A percentile compares a stretch with the other conserved stretches of the same genome.
phyloP scores from a whole-genome alignment of 805 yeast genomes.

The Starmerella sp. region DNA sequence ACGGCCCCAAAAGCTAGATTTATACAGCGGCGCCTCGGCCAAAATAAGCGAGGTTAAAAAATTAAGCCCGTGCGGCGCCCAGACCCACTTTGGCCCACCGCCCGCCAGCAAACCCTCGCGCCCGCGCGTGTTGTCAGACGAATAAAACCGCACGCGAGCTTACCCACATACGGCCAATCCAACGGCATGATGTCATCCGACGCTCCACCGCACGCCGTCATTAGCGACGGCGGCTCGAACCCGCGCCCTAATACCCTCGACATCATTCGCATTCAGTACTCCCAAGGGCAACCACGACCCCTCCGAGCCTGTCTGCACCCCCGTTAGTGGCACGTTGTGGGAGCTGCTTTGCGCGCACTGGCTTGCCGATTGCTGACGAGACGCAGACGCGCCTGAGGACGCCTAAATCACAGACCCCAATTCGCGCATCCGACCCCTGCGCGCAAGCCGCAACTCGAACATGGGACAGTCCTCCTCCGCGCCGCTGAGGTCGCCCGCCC shows the following conservation, averaged over 20 bases:
- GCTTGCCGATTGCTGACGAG: neutral
- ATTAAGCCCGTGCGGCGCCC: no score
- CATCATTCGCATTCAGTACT: neutral
- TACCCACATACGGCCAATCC: neutral
- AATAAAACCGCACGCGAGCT: no score
- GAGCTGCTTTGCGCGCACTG: no score
- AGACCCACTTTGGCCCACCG: no score
- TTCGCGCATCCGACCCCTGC: neutral
- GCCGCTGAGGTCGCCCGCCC: neutral
- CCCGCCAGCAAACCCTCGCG: no score
- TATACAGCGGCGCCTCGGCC: no score
- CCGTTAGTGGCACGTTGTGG: no score
- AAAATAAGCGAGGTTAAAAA: no score
- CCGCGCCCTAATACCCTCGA: neutral
- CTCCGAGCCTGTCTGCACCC: neutral
- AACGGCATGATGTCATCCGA: slow-evolving; percentile 1
- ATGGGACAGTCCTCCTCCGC: slow-evolving; percentile 12
- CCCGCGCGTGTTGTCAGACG: no score
- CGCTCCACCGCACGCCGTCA: neutral
- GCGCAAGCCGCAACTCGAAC: neutral
- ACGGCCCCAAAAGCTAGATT: no score
- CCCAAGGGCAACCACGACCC: neutral
- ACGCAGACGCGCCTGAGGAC: neutral
- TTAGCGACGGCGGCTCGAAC: neutral
- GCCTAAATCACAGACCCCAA: neutral